phyloP scores from a whole-genome alignment of 352 stramenopile genomes.

The Phytophthora crassamura region DNA sequence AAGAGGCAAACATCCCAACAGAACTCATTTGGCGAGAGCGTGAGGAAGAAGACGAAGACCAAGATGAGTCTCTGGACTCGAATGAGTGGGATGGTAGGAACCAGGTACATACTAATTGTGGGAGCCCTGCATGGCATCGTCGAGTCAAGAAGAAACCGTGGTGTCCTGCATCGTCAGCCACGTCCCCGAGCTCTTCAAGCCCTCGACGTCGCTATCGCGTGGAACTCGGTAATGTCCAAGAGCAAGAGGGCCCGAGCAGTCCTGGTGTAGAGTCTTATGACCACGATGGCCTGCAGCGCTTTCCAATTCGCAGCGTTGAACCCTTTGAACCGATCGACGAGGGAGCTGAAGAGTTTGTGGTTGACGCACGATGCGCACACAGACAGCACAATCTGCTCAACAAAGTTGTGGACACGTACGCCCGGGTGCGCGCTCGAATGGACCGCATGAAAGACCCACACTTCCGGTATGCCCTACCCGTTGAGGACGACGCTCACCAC shows the following conservation, averaged over 20 bases:
- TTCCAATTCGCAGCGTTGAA: slow-evolving; percentile 32
- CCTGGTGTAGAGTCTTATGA: not conserved
- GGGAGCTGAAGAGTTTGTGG: slow-evolving; percentile 7
- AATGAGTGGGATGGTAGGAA: slow-evolving; percentile 3
- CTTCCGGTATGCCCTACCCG: slow-evolving; percentile 54
- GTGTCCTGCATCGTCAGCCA: slow-evolving; percentile 48
- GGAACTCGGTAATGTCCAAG: slow-evolving; percentile 19
- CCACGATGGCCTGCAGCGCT: slow-evolving; percentile 37
- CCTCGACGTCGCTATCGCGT: slow-evolving; percentile 20
- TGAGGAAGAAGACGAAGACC: slow-evolving; percentile 14
- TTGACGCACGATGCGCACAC: slow-evolving; percentile 35
- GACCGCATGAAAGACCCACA: slow-evolving; percentile 50
- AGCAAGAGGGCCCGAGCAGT: not conserved
- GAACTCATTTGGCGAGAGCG: slow-evolving; percentile 26
- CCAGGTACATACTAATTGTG: slow-evolving; percentile 8
- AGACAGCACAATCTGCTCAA: slow-evolving; percentile 43
- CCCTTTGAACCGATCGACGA: slow-evolving; percentile 22
- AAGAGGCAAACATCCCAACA: slow-evolving; percentile 12
- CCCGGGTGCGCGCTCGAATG: slow-evolving; percentile 36
- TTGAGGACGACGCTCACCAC: slow-evolving; percentile 46
- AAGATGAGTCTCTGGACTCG: slow-evolving; percentile 5
- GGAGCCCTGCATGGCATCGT: not conserved
- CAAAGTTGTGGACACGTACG: slow-evolving; percentile 35
- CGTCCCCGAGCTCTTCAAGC: slow-evolving; percentile 9
- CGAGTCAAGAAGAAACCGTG: slow-evolving; percentile 40